Evolutionary conservation across 1,139 yeast genomes (phyloP), one percentile per base, ranked within the genome.

Genomic region (Yamadazyma dushanensis): DNA sequence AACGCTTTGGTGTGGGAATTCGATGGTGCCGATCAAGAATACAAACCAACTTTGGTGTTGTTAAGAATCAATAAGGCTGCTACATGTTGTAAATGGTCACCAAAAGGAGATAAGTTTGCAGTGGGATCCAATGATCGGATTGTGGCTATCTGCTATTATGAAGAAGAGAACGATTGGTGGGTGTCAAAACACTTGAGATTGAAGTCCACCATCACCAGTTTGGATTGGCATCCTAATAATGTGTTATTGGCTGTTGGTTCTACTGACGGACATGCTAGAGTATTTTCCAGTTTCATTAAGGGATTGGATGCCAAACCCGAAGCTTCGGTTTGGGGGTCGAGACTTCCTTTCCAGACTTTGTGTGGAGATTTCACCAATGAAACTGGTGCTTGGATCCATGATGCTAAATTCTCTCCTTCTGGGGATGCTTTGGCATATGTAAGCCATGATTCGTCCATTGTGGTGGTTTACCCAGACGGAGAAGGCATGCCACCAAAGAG

Each of bases 131-230:
- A 96, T 37, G 97, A 96, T 38, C 73, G 97, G 39, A 83, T 87
- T 44, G 83, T 94, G 60, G 96, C 98, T 13, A 85, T 94, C 34
- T 94, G 98, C 66, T 92, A 90, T 65, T 92, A 86, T 60, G 98
- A 94, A 61, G 85, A 76, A 45, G 97, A 90, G 54, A 92, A 92
- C 60, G 96, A 94, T 59, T 94, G 99, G 99, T 94, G 99, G 99
- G 90, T 92, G 35, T 88, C 97, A 15, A 92, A 90, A 64, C 98
- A 92, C 65, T 79, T 94, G 64, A 89, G 89, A 70, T 73, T 90
- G 50, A 83, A 85, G 57, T 86, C 96, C 8, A 88, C 97, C 28
- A 76, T 92, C 49, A 75, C 92, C 47, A 75, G 86, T 29, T 73
- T 92, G 36, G 84, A 83, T 43, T 94, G 99, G 99, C 98, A 94